These are phyloP conservation scores for Phytopythium kandeliae DNA, from an alignment of 352 stramenopile genomes.

Conservation along the genomic window DNA sequence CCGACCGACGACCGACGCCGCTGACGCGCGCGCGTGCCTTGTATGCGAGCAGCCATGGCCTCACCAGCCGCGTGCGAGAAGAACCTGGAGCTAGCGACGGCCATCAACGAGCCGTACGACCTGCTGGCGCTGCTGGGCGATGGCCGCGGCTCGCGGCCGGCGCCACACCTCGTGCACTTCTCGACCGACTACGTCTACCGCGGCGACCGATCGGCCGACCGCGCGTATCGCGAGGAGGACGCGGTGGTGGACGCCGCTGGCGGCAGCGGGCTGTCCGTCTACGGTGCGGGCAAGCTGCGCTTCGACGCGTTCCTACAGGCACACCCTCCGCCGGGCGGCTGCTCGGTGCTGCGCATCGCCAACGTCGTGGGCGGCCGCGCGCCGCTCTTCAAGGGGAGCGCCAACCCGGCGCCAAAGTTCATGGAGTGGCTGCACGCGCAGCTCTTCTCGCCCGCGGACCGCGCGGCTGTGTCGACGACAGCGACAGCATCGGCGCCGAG, in stretches of 20 bases:
- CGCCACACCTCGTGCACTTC: slow-evolving; percentile 47
- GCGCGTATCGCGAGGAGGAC: slow-evolving; percentile 37
- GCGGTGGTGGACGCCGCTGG: neutral
- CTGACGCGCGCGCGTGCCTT: no score
- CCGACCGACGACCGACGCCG: no score
- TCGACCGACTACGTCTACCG: slow-evolving; percentile 73
- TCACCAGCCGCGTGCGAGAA: slow-evolving; percentile 54
- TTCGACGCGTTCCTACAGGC: slow-evolving; percentile 40
- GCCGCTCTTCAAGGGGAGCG: slow-evolving; percentile 22
- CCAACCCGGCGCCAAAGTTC: slow-evolving; percentile 34
- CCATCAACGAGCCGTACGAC: slow-evolving; percentile 31
- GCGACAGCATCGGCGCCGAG: no score
- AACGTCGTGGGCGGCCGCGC: slow-evolving; percentile 48
- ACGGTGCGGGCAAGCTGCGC: slow-evolving; percentile 40
- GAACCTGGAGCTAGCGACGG: slow-evolving; percentile 21
- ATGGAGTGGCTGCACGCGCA: slow-evolving; percentile 55
- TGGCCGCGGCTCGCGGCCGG: slow-evolving; percentile 6
- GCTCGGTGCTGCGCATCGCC: slow-evolving; percentile 39
- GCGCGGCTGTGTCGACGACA: no score
- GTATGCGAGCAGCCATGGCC: slow-evolving; percentile 37
- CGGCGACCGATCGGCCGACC: slow-evolving; percentile 13
- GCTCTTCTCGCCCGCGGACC: slow-evolving; percentile 18
- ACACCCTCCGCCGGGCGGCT: slow-evolving; percentile 1
- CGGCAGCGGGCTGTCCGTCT: slow-evolving; percentile 24
- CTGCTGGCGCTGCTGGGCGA: slow-evolving; percentile 35